These are phyloP conservation scores for Adiantum capillusveneris DNA, from an alignment of 75 land plant species.

Conservation along the genomic window DNA sequence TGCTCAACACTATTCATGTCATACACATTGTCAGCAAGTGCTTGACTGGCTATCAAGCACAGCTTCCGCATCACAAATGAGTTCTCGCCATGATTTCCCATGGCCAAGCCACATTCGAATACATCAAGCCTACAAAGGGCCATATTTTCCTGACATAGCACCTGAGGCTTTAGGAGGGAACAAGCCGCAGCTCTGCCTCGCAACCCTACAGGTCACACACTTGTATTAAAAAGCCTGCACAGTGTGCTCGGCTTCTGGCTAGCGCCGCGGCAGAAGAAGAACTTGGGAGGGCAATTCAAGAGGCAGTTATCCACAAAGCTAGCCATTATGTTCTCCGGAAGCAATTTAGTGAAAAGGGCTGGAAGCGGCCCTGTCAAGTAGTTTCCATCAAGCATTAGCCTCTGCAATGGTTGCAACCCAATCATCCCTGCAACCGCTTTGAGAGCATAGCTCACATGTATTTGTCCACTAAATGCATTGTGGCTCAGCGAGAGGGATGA, in stretches of 20 bases:
- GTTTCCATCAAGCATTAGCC: slow-evolving; percentile 23
- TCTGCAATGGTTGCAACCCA: slow-evolving; percentile 5
- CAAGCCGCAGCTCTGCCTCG: too few species aligned
- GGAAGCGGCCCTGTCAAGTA: slow-evolving; percentile 19
- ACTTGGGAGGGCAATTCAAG: slow-evolving; percentile 13
- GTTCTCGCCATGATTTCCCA: too few species aligned
- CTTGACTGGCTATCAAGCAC: too few species aligned
- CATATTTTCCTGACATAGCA: too few species aligned
- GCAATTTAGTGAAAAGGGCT: slow-evolving; percentile 7
- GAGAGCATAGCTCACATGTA: slow-evolving; percentile 12
- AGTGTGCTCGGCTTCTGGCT: not conserved
- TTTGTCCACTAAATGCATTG: slow-evolving; percentile 10
- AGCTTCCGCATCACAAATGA: too few species aligned
- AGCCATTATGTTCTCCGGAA: slow-evolving; percentile 11
- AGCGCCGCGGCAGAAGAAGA: slow-evolving; percentile 24
- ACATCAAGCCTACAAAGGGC: too few species aligned
- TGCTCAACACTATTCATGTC: too few species aligned
- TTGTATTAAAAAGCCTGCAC: not conserved
- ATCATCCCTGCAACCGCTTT: slow-evolving; percentile 13
- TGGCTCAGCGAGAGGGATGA: slow-evolving; percentile 9
- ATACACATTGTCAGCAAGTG: too few species aligned
- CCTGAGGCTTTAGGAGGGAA: too few species aligned
- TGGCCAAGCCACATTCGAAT: too few species aligned
- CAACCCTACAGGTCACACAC: too few species aligned
- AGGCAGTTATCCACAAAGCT: slow-evolving; percentile 24